Evolutionary conservation across 768 basidiomycete species (phyloP).

Genomic region (Hysterangium stoloniferum): DNA sequence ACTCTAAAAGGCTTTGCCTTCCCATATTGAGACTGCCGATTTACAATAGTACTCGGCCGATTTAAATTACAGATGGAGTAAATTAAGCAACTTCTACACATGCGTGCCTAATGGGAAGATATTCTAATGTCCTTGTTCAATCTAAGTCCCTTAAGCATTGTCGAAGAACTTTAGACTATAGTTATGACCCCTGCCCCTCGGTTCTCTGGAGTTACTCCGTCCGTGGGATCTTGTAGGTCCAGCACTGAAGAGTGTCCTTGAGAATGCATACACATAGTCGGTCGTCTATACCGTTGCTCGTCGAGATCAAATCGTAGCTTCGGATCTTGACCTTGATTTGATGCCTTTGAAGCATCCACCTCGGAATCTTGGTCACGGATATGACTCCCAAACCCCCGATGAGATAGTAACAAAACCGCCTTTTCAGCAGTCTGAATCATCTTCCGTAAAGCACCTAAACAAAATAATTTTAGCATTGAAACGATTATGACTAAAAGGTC

Average conservation of each 20-base stretch:
- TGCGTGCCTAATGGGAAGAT: too few species aligned
- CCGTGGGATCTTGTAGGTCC: background rate
- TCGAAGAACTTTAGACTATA: too few species aligned
- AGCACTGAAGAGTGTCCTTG: background rate
- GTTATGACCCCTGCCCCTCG: too few species aligned
- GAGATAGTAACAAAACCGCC: constrained; percentile 23
- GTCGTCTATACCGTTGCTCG: background rate
- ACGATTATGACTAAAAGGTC: constrained; percentile 14
- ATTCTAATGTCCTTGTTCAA: too few species aligned
- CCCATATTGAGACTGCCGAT: too few species aligned
- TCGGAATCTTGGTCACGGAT: background rate
- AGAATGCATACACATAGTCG: background rate
- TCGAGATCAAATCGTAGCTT: background rate
- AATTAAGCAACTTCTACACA: too few species aligned
- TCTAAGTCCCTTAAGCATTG: too few species aligned
- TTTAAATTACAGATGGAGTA: too few species aligned
- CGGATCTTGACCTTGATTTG: background rate
- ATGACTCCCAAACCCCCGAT: constrained; percentile 22
- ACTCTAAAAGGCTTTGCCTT: too few species aligned
- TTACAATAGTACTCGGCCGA: too few species aligned
- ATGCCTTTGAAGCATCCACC: background rate
- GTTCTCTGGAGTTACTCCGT: background rate
- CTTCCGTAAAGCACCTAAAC: constrained; percentile 26
- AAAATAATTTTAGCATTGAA: background rate
- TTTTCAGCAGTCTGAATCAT: constrained; percentile 28